phyloP scores from a whole-genome alignment of 805 yeast genomes.

The Grigorovia humatica region DNA sequence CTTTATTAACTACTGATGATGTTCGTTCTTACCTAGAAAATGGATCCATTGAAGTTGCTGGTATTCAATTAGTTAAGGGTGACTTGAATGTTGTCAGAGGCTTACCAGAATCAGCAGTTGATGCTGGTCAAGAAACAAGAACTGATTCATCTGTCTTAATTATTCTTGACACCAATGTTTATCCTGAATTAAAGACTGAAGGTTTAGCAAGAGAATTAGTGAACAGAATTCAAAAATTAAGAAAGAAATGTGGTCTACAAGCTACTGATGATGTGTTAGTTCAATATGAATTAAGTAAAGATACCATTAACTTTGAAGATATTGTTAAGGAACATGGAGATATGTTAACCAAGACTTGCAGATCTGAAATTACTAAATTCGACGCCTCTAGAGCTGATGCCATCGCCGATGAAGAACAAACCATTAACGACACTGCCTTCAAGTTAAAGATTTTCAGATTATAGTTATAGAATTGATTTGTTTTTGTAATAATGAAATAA shows the following conservation, averaged over 20 bases:
- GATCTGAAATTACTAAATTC: slow-evolving; percentile 38
- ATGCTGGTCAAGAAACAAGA: slow-evolving; percentile 75
- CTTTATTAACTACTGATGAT: slow-evolving; percentile 66
- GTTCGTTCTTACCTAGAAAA: slow-evolving; percentile 63
- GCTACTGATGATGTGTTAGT: slow-evolving; percentile 92
- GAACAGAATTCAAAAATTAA: slow-evolving; percentile 93
- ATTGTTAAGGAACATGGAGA: slow-evolving; percentile 57
- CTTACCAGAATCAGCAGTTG: slow-evolving; percentile 54
- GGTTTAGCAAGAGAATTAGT: slow-evolving; percentile 94
- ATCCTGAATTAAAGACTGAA: slow-evolving; percentile 83
- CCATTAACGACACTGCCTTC: slow-evolving; percentile 69
- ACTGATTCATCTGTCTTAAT: slow-evolving; percentile 83
- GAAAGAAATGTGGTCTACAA: slow-evolving; percentile 91
- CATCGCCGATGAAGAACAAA: slow-evolving; percentile 83
- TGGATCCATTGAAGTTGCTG: slow-evolving; percentile 78
- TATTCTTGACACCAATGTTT: slow-evolving; percentile 76
- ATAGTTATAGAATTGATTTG: slow-evolving; percentile 19
- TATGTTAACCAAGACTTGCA: slow-evolving; percentile 67
- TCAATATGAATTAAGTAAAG: slow-evolving; percentile 57
- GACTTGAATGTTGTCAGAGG: slow-evolving; percentile 88
- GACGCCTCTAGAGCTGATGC: slow-evolving; percentile 38
- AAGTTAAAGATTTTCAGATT: slow-evolving; percentile 67
- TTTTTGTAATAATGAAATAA: background rate
- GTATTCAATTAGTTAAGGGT: slow-evolving; percentile 75
- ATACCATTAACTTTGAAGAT: slow-evolving; percentile 50